These are phyloP conservation scores for Sphenostylis stenocarpa DNA, from an alignment of 306 rosid species.

Conservation along the genomic window DNA sequence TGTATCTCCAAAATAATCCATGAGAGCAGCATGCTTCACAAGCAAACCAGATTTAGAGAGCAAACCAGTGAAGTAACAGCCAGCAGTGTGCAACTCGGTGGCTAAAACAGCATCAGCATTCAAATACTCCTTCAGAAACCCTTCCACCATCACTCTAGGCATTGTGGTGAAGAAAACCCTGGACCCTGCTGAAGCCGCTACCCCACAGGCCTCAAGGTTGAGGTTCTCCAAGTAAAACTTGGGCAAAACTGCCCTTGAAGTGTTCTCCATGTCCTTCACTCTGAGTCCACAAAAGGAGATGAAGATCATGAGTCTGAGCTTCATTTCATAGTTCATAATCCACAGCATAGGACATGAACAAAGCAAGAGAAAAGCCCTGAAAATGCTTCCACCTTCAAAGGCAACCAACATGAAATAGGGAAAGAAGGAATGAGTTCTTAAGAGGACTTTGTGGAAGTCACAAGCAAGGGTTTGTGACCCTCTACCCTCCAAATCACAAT, in stretches of 20 bases:
- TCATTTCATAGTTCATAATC: constrained; percentile 23
- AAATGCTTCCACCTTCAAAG: constrained; percentile 77
- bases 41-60: constrained; percentile 8
- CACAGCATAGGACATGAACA: constrained; percentile 52
- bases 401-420: constrained; percentile 86
- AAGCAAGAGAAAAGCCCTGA: constrained; percentile 62
- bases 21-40: not conserved
- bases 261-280: constrained; percentile 28
- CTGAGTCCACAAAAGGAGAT: constrained; percentile 32
- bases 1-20: constrained; percentile 25
- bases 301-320: constrained; percentile 32
- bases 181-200: constrained; percentile 8
- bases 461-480: constrained; percentile 47
- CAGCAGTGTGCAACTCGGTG: constrained; percentile 24
- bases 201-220: constrained; percentile 22
- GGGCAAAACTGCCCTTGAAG: constrained; percentile 20
- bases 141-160: constrained; percentile 35
- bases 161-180: constrained; percentile 23
- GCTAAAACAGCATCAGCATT: constrained; percentile 20
- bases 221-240: constrained; percentile 36
- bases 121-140: constrained; percentile 32
- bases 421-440: constrained; percentile 57
- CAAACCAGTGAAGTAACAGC: constrained; percentile 27
- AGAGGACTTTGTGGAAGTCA: constrained; percentile 51
- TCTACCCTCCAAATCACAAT: constrained; percentile 25